Evolutionary conservation across 768 basidiomycete genomes (phyloP), one percentile per base, ranked within the genome.

Genomic region (Dioszegia aurantiaca): DNA sequence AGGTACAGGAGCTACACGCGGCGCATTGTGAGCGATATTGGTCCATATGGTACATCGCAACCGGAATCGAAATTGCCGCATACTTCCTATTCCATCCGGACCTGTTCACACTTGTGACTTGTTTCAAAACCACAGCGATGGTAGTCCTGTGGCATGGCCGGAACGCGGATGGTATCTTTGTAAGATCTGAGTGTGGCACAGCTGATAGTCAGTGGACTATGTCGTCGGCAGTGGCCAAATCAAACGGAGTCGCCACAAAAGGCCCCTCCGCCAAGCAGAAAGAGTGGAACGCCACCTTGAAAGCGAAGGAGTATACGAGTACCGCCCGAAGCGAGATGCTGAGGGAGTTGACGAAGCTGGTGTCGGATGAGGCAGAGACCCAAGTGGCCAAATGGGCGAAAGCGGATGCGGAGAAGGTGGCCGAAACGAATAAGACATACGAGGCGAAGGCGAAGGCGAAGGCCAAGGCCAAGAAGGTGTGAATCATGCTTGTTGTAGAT

Each of bases 401-500:
- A 27, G 31, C 48, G 30, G 23, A 36, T 12, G 48, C 10, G 48
- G 19, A 33, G 12, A 21, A 51, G 48, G 8, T 33, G 48, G 37
- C 36, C 16, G 40, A 43, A 42, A 2, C 21, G 23, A 31, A 26
- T 28, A 8, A 28, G 24, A 27, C 41, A 30, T 54, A 42, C 30
- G 39, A 21, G 10, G 6, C 4, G 3, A 54, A 30, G n/a, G 40
- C 31, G 19, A 54, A 54, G 27, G 4, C n/a, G 12, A 37, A 27
- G n/a, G 40, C 11, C 23, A 36, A 17, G 10, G 37, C n/a, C 30
- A 53, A 61, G 33, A 57, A 61, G 26, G 28, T 40, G 19, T 17
- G n/a, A 1, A 43, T 30, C n/a, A 42, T 12, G 19, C 8, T n/a
- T n/a, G n/a, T 44, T 64, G 60, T 58, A 90, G 77, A 62, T 77